These are phyloP conservation scores for Zymoseptoria tritici DNA, from an alignment of 2,329 filamentous ascomycete species.

Conservation along the genomic window DNA sequence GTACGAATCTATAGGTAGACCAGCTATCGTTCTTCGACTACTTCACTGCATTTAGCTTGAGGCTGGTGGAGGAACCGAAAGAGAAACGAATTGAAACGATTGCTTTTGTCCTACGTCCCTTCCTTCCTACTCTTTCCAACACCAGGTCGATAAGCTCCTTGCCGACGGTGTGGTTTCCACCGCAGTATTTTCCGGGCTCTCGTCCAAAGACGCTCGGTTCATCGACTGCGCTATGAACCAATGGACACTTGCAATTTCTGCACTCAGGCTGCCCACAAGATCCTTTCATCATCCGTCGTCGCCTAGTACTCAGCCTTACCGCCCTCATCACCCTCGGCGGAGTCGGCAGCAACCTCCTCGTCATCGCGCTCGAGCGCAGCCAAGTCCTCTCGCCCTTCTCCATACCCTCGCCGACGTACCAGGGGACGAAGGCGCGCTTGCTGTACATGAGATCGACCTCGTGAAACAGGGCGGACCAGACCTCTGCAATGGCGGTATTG, in stretches of 20 bases:
- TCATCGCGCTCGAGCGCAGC: slow-evolving; percentile 97
- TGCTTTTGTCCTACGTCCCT: too few species aligned
- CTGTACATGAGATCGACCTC: slow-evolving; percentile 99
- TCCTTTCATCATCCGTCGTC: not conserved
- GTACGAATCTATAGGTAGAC: too few species aligned
- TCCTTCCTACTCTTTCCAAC: too few species aligned
- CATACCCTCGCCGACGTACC: slow-evolving; percentile 99
- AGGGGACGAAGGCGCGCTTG: slow-evolving; percentile 99
- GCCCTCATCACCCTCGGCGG: slow-evolving; percentile 76
- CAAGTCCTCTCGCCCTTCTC: slow-evolving; percentile 99
- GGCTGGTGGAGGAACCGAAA: too few species aligned
- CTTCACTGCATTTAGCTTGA: too few species aligned
- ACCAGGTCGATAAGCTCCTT: too few species aligned
- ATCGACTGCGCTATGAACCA: slow-evolving; percentile 5
- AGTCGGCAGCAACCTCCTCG: slow-evolving; percentile 96
- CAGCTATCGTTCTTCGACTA: too few species aligned
- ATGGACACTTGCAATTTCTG: slow-evolving; percentile 3
- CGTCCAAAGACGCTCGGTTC: slow-evolving; percentile 6
- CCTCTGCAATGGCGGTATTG: too few species aligned
- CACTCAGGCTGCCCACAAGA: not conserved
- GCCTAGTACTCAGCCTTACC: slow-evolving; percentile 84
- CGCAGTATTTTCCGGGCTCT: too few species aligned
- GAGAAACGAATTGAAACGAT: too few species aligned
- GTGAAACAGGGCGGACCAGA: slow-evolving; percentile 89
- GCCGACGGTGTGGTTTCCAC: too few species aligned